phyloP scores from a whole-genome alignment of 2,329 filamentous ascomycete species.

The Parascedosporium putredinis region DNA sequence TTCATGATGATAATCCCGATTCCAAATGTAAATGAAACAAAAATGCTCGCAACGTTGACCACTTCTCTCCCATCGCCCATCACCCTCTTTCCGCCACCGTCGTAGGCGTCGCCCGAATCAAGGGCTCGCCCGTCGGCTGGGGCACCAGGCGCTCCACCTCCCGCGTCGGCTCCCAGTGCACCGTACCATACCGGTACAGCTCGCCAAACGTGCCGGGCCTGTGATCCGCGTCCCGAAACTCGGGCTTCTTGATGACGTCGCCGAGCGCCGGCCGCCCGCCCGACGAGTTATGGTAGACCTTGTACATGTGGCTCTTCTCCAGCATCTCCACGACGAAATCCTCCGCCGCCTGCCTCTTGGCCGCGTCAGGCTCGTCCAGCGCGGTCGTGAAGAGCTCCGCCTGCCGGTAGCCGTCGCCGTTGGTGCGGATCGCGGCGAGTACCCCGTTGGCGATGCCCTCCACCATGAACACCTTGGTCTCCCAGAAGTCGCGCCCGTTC shows the following conservation, averaged over 20 bases:
- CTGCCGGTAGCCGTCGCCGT: conserved; percentile 19
- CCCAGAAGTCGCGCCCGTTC: conserved; percentile 22
- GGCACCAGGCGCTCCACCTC: conserved; percentile 17
- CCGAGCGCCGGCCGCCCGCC: conserved; percentile 20
- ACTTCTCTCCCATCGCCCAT: too few relatives aligned
- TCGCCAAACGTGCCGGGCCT: conserved; percentile 23
- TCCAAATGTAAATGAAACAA: too few relatives aligned
- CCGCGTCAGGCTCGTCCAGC: conserved; percentile 20
- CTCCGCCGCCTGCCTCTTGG: conserved; percentile 18
- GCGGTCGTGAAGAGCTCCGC: conserved; percentile 21
- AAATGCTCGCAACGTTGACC: too few relatives aligned
- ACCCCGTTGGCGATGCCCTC: conserved; percentile 22
- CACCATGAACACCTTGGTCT: conserved; percentile 21
- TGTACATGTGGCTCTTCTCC: conserved; percentile 25
- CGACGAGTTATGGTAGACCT: conserved; percentile 25
- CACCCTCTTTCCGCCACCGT: too few relatives aligned
- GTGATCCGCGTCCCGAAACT: conserved; percentile 18
- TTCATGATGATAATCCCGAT: too few relatives aligned
- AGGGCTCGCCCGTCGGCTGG: conserved; percentile 13
- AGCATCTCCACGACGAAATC: conserved; percentile 22
- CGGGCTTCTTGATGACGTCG: conserved; percentile 20
- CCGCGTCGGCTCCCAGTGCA: conserved; percentile 21
- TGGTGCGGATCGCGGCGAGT: conserved; percentile 20
- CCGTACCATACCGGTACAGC: conserved; percentile 23
- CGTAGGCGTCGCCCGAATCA: not conserved